These are phyloP conservation scores for Hyphodiscus hymeniophilus DNA, from an alignment of 495 filamentous ascomycete genomes.

Conservation along the genomic window DNA sequence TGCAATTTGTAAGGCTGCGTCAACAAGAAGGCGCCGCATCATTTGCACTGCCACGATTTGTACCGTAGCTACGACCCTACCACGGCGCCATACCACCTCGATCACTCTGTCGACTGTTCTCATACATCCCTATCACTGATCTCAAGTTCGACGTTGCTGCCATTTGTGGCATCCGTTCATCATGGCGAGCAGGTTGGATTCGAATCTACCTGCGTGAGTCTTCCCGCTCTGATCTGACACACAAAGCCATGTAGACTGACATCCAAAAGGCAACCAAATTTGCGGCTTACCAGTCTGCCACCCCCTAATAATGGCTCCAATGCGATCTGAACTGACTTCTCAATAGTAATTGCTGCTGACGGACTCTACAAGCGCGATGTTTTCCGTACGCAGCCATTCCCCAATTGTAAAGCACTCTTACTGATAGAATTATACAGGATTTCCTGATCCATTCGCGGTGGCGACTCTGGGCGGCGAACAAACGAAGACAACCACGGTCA, in stretches of 20 bases:
- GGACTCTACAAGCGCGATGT: conserved; percentile 98
- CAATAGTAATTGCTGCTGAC: conserved; percentile 93
- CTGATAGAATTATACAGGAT: conserved; percentile 50
- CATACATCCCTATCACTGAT: too few species aligned
- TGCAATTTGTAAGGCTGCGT: neutral
- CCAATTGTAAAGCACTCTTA: conserved; percentile 14
- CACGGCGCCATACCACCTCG: too few species aligned
- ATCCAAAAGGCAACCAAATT: conserved; percentile 44
- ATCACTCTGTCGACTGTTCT: neutral
- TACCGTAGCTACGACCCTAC: neutral
- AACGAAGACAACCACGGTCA: conserved; percentile 89
- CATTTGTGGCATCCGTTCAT: conserved; percentile 24
- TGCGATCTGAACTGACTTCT: conserved; percentile 21
- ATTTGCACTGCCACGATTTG: conserved; percentile 18
- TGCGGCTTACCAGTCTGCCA: conserved; percentile 55
- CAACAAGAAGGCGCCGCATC: neutral
- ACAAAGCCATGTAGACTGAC: conserved; percentile 11
- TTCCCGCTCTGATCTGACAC: neutral
- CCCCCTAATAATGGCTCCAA: conserved; percentile 1
- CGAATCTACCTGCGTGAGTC: conserved; percentile 52
- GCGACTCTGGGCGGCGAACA: conserved; percentile 95
- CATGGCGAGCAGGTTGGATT: conserved; percentile 43
- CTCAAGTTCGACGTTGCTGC: conserved; percentile 8
- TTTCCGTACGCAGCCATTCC: conserved; percentile 61
- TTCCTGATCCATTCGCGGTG: conserved; percentile 96